Percentiles rank a stretch among this genome's conserved stretches.
phyloP scores from a whole-genome alignment of 768 basidiomycete species.

The Psilocybe subaeruginosa region DNA sequence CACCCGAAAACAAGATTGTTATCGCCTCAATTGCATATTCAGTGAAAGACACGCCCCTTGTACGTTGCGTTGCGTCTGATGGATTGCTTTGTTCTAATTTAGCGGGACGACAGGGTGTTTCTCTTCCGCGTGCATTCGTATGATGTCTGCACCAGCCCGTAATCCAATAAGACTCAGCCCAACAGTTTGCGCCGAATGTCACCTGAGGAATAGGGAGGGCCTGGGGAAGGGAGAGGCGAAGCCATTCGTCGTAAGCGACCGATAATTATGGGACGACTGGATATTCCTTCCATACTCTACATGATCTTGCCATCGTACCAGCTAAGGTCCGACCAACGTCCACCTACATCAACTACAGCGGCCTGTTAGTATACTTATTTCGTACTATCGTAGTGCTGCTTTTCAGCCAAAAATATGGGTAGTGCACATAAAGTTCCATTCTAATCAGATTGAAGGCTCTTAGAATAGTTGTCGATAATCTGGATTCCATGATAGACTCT shows the following conservation, averaged over 20 bases:
- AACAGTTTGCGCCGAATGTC: slow-evolving; percentile 46
- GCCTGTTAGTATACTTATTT: not conserved
- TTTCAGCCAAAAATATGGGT: not conserved
- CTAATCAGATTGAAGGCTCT: slow-evolving; percentile 1
- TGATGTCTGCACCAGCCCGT: slow-evolving; percentile 69
- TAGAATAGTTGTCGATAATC: not conserved
- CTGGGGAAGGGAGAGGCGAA: slow-evolving; percentile 15
- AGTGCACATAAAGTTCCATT: not conserved
- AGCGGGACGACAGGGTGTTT: slow-evolving; percentile 47
- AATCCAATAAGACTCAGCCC: slow-evolving; percentile 76
- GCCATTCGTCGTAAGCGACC: slow-evolving; percentile 17
- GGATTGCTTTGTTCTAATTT: not conserved
- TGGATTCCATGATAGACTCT: not conserved
- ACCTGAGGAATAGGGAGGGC: slow-evolving; percentile 30
- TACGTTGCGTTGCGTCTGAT: slow-evolving; percentile 26
- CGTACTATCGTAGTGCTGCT: not conserved
- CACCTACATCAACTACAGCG: no score
- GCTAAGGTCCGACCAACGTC: no score
- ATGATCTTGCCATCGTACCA: no score
- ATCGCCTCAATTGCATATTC: slow-evolving; percentile 67
- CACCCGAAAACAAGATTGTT: slow-evolving; percentile 69
- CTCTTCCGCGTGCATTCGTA: slow-evolving; percentile 55
- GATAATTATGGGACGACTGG: no score
- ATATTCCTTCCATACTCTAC: no score
- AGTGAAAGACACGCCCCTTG: slow-evolving; percentile 64